A percentile compares a stretch with the other conserved stretches of the same genome.
Evolutionary conservation across 2,329 filamentous ascomycete species (phyloP).

Genomic region (Ophiostoma angusticollis): DNA sequence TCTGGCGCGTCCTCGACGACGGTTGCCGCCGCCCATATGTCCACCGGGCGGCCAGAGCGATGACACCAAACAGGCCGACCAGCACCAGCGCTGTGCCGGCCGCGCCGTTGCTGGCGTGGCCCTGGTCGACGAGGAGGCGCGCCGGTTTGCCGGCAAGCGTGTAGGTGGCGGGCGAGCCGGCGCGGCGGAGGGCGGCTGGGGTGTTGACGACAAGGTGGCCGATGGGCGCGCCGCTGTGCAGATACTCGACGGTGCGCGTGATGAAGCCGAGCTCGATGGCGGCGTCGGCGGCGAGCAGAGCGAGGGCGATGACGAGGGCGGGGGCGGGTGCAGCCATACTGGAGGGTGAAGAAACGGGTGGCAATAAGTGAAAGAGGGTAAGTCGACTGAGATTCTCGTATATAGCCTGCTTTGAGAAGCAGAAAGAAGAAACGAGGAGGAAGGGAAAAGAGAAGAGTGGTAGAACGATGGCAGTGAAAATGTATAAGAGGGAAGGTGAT

Average conservation of each 20-base stretch:
- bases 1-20: not conserved
- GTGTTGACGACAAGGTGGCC: constrained; percentile 18
- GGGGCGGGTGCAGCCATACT: constrained; percentile 10
- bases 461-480: no score
- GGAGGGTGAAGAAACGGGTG: no score
- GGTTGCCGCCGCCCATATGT: not conserved
- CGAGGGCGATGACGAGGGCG: constrained; percentile 16
- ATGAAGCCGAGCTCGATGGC: constrained; percentile 27
- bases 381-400: no score
- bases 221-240: constrained; percentile 19
- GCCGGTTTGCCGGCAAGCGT: constrained; percentile 20
- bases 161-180: constrained; percentile 11
- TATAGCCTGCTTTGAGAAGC: no score
- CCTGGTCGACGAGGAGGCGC: constrained; percentile 25
- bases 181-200: constrained; percentile 2
- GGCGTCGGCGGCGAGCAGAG: constrained; percentile 24
- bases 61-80: constrained; percentile 21
- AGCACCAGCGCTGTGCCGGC: constrained; percentile 25
- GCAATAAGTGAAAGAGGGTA: no score
- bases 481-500: no score
- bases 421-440: no score
- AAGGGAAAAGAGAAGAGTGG: no score
- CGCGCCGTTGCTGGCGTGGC: constrained; percentile 30
- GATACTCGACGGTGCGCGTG: constrained; percentile 26
- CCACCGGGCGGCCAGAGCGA: constrained; percentile 17